Evolutionary conservation across 352 stramenopile genomes (phyloP).

Genomic region (Pythium myriotylum): DNA sequence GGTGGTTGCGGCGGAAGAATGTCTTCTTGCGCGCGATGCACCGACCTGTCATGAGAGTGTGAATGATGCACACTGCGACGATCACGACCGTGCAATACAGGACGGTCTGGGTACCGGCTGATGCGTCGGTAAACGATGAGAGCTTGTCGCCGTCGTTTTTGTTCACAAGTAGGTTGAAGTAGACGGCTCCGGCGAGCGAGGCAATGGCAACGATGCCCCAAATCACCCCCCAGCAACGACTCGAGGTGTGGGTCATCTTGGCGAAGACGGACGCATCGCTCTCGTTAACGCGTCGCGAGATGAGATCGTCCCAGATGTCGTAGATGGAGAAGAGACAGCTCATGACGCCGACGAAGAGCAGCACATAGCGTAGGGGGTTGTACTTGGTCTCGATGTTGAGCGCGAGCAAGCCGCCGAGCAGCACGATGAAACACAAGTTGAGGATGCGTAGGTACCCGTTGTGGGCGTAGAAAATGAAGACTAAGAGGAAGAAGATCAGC

Average conservation of each 20-base stretch:
- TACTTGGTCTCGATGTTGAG: slow-evolving; percentile 67
- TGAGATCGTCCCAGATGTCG: slow-evolving; percentile 92
- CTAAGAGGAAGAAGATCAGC: slow-evolving; percentile 86
- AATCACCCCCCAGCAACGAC: slow-evolving; percentile 89
- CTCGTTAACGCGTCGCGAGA: slow-evolving; percentile 86
- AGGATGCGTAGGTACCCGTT: slow-evolving; percentile 85
- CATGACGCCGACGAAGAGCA: slow-evolving; percentile 90
- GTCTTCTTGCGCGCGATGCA: slow-evolving; percentile 46
- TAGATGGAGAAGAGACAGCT: slow-evolving; percentile 92
- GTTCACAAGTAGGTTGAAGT: slow-evolving; percentile 82
- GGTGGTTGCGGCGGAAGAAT: slow-evolving; percentile 8
- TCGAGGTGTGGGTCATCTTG: slow-evolving; percentile 91
- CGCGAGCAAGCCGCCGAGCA: slow-evolving; percentile 76
- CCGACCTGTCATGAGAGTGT: slow-evolving; percentile 69
- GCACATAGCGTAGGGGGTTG: slow-evolving; percentile 80
- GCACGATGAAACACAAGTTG: slow-evolving; percentile 83
- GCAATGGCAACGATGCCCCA: slow-evolving; percentile 81
- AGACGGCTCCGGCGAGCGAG: slow-evolving; percentile 77
- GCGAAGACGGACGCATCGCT: slow-evolving; percentile 89
- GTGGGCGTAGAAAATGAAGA: slow-evolving; percentile 89
- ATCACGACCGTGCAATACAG: slow-evolving; percentile 48
- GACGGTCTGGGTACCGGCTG: slow-evolving; percentile 58
- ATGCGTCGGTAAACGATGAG: slow-evolving; percentile 53
- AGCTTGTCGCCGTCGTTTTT: slow-evolving; percentile 53
- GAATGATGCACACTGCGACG: slow-evolving; percentile 58